These are phyloP conservation scores for Phytophthora pisi DNA, from an alignment of 352 stramenopile genomes.

Conservation along the genomic window DNA sequence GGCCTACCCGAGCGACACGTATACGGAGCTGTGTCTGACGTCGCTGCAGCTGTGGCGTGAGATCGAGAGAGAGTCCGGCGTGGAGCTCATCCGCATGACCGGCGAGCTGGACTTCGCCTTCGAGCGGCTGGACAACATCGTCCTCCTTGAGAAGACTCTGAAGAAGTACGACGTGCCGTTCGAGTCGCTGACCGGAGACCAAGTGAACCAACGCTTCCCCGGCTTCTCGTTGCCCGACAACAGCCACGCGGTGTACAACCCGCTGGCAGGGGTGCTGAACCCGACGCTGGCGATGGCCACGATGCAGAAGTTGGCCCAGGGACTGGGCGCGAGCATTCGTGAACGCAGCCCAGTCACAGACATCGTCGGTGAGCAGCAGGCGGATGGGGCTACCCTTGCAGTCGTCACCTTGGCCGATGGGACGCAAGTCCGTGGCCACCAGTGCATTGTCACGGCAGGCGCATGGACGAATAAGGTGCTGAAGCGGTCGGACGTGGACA, in stretches of 20 bases:
- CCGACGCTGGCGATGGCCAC: conserved; percentile 56
- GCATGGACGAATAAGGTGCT: conserved; percentile 37
- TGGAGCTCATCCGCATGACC: conserved; percentile 63
- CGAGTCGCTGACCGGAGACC: conserved; percentile 45
- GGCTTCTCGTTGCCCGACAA: conserved; percentile 49
- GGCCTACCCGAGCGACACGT: conserved; percentile 72
- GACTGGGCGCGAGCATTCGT: conserved; percentile 46
- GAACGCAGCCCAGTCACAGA: conserved; percentile 30
- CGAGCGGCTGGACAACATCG: conserved; percentile 33
- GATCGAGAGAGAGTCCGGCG: conserved; percentile 44
- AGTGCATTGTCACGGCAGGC: neutral
- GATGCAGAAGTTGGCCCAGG: conserved; percentile 47
- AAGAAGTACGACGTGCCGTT: conserved; percentile 40
- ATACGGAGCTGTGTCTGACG: conserved; percentile 72
- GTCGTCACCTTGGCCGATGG: neutral
- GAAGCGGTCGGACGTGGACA: neutral
- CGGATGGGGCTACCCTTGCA: conserved; percentile 36
- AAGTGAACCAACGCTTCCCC: conserved; percentile 60
- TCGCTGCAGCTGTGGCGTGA: conserved; percentile 64
- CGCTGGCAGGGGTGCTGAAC: conserved; percentile 59
- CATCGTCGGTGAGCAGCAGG: neutral
- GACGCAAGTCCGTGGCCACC: neutral
- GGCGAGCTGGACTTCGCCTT: conserved; percentile 62
- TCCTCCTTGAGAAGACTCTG: conserved; percentile 38
- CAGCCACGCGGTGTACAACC: conserved; percentile 55